phyloP scores from a whole-genome alignment of 2,329 filamentous ascomycete genomes.

The Thielaviopsis populi region DNA sequence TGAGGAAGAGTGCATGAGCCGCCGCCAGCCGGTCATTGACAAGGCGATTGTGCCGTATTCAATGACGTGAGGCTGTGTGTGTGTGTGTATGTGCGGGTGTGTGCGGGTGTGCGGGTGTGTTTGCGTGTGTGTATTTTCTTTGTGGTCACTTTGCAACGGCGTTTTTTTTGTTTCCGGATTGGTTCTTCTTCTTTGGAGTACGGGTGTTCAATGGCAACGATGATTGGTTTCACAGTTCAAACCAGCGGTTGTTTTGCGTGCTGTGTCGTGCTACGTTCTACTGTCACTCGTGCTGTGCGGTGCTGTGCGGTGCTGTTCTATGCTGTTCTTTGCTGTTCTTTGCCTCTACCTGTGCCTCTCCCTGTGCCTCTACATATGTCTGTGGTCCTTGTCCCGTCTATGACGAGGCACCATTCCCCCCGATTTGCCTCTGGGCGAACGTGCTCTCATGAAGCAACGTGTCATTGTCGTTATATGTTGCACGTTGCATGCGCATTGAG shows the following conservation, averaged over 20 bases:
- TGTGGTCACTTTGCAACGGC: not conserved
- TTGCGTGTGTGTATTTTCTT: slow-evolving; percentile 1
- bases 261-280: not conserved
- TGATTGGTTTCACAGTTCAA: not conserved
- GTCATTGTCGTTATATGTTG: not conserved
- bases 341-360: not conserved
- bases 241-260: not conserved
- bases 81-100: too few species aligned
- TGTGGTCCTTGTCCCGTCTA: not conserved
- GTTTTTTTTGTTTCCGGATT: not conserved
- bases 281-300: not conserved
- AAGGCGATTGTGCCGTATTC: slow-evolving; percentile 48
- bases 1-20: slow-evolving; percentile 22
- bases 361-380: too few species aligned
- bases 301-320: not conserved
- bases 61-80: slow-evolving; percentile 23
- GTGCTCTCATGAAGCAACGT: not conserved
- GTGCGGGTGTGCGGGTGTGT: too few species aligned
- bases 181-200: slow-evolving; percentile 3
- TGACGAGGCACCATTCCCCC: not conserved
- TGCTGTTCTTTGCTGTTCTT: not conserved
- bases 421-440: not conserved
- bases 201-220: not conserved
- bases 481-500: not conserved
- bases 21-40: slow-evolving; percentile 42